phyloP scores from a whole-genome alignment of 2,329 filamentous ascomycete species.

The Colletotrichum gigasporum region DNA sequence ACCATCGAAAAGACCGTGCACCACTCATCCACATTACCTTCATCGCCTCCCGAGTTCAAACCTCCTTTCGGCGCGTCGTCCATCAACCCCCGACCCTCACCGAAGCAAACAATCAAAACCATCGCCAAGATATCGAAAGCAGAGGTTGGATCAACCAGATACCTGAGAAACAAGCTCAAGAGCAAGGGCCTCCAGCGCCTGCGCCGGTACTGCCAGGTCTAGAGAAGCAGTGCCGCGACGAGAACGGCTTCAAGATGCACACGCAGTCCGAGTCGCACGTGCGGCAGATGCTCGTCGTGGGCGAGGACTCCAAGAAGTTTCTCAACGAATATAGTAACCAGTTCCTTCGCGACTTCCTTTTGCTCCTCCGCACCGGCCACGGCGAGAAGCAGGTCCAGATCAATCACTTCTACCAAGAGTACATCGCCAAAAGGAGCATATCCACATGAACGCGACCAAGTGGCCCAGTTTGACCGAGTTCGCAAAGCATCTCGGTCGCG shows the following conservation, averaged over 20 bases:
- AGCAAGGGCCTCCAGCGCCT: conserved; percentile 80
- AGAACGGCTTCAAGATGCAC: conserved; percentile 93
- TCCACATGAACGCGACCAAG: conserved; percentile 93
- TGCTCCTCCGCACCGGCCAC: conserved; percentile 82
- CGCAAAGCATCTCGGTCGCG: conserved; percentile 83
- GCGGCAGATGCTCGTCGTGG: conserved; percentile 87
- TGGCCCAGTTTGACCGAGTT: conserved; percentile 92
- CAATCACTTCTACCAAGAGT: conserved; percentile 95
- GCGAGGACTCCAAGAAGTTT: conserved; percentile 84
- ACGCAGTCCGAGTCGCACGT: conserved; percentile 86
- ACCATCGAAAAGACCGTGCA: background rate
- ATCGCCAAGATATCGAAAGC: conserved; percentile 82
- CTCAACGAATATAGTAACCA: conserved; percentile 85
- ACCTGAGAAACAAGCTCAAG: conserved; percentile 91
- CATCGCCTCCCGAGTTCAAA: no score
- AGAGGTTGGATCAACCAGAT: conserved; percentile 91
- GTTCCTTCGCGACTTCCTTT: conserved; percentile 83
- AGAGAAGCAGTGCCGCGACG: conserved; percentile 74
- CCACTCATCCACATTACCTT: background rate
- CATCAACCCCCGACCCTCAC: no score
- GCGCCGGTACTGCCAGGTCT: conserved; percentile 91
- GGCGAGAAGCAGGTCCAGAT: conserved; percentile 90
- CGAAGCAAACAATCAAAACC: background rate
- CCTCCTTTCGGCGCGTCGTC: no score
- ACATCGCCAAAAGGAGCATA: conserved; percentile 89